These are phyloP conservation scores for Dicorynia guianensis DNA, from an alignment of 306 rosid genomes.

Conservation along the genomic window DNA sequence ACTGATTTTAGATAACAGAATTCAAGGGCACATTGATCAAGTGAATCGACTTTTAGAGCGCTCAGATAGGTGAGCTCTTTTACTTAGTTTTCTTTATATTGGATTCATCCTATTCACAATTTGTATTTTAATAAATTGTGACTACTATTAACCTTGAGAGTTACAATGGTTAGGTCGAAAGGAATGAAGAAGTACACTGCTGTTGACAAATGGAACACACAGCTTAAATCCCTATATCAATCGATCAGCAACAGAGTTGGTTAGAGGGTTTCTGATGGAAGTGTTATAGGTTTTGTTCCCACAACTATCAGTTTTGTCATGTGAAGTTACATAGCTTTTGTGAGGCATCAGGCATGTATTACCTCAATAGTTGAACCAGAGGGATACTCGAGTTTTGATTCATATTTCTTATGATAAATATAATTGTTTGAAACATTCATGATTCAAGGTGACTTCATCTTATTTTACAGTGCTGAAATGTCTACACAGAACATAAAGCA, in stretches of 20 bases:
- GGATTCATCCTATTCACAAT: constrained; percentile 2
- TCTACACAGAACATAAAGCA: constrained; percentile 2
- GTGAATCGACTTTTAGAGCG: constrained; percentile 97
- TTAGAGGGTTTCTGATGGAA: constrained; percentile 37
- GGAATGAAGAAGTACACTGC: constrained; percentile 96
- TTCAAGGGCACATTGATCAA: constrained; percentile 97
- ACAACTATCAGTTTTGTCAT: constrained; percentile 50
- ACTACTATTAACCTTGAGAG: constrained; percentile 34
- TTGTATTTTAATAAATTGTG: constrained; percentile 1
- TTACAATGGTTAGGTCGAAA: constrained; percentile 68
- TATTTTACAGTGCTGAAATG: constrained; percentile 17
- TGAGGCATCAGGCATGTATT: constrained; percentile 38
- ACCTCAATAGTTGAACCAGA: constrained; percentile 37
- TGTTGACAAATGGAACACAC: constrained; percentile 93
- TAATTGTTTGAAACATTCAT: constrained; percentile 25
- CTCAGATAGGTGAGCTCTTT: constrained; percentile 67
- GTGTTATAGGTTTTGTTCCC: constrained; percentile 32
- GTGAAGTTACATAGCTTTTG: constrained; percentile 41
- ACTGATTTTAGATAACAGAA: constrained; percentile 87
- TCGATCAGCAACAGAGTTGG: constrained; percentile 84
- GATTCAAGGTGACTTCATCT: constrained; percentile 18
- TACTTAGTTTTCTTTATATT: background rate
- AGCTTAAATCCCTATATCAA: constrained; percentile 80
- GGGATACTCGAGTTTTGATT: constrained; percentile 38
- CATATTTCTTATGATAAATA: constrained; percentile 31